Percentiles rank a stretch among this genome's conserved stretches.
phyloP scores from a whole-genome alignment of 345 rosid species.

The Lumnitzera littorea region DNA sequence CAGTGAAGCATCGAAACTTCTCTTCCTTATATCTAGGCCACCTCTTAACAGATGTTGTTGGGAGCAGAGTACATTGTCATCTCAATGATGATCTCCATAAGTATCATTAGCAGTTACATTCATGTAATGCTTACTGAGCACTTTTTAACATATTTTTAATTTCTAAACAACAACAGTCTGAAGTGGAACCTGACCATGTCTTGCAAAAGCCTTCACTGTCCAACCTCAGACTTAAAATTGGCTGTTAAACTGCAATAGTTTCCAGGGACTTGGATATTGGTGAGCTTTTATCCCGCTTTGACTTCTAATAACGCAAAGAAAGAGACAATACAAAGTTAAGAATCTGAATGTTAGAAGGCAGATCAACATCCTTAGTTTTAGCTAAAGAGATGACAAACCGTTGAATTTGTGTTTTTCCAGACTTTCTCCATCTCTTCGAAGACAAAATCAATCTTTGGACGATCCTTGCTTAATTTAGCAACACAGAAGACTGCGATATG shows the following conservation, averaged over 20 bases:
- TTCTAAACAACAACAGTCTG: no score
- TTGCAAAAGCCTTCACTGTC: no score
- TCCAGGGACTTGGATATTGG: constrained; percentile 24
- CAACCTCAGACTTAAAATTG: no score
- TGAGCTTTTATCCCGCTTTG: constrained; percentile 12
- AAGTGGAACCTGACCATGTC: no score
- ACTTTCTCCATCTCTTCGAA: constrained; percentile 42
- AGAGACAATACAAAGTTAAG: not conserved
- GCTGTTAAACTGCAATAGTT: constrained; percentile 13
- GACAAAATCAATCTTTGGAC: constrained; percentile 40
- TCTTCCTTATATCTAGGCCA: no score
- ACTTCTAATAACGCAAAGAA: constrained; percentile 8
- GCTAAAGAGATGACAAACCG: constrained; percentile 15
- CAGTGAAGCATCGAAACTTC: no score
- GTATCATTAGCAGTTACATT: no score
- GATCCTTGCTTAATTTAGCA: constrained; percentile 42
- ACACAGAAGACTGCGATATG: constrained; percentile 43
- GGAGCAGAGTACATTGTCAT: no score
- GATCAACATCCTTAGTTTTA: not conserved
- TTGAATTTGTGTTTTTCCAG: constrained; percentile 28
- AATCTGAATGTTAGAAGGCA: not conserved
- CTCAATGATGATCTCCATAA: no score
- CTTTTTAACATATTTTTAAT: no score
- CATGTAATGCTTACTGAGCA: no score
- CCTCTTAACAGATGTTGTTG: no score